Percentiles rank a stretch among this genome's conserved stretches.
Evolutionary conservation across 257 asterid genomes (phyloP).

Genomic region (Solanum rostratum): DNA sequence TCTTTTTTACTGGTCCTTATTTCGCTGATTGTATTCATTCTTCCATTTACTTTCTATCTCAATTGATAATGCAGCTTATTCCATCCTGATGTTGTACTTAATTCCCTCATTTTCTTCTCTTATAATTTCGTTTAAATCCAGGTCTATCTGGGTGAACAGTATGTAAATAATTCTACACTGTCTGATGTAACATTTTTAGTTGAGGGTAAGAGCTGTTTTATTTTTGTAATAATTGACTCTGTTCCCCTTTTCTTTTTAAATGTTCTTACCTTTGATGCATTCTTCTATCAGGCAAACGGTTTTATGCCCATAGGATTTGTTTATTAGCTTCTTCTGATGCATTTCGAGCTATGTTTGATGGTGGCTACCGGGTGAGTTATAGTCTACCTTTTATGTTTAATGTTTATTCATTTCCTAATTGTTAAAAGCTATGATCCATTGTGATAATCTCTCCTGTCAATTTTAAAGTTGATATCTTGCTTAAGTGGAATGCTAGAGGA

Average conservation of each 20-base stretch:
- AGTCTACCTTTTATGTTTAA: not conserved
- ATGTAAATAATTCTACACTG: slow-evolving; percentile 74
- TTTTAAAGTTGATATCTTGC: not conserved
- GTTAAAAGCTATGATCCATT: not conserved
- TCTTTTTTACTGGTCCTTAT: not conserved
- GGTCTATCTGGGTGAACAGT: slow-evolving; percentile 97
- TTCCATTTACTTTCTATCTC: not conserved
- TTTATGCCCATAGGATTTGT: slow-evolving; percentile 95
- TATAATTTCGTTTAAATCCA: slow-evolving; percentile 17
- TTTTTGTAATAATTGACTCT: not conserved
- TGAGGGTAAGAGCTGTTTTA: slow-evolving; percentile 50
- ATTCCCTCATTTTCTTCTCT: not conserved
- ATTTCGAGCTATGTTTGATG: slow-evolving; percentile 98
- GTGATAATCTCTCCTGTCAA: not conserved
- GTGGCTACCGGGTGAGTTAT: slow-evolving; percentile 86
- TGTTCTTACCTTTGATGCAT: not conserved
- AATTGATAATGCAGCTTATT: not conserved
- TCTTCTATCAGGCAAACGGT: slow-evolving; percentile 41
- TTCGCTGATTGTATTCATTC: not conserved
- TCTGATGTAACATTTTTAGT: slow-evolving; percentile 93
- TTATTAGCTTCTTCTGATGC: slow-evolving; percentile 98
- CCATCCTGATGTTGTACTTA: not conserved
- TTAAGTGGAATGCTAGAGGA: not conserved
- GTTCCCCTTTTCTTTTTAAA: not conserved
- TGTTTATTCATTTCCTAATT: not conserved